Conservation (phyloP, 129 eudicot genomes). For the Chrysanthemum seticuspe region DNA sequence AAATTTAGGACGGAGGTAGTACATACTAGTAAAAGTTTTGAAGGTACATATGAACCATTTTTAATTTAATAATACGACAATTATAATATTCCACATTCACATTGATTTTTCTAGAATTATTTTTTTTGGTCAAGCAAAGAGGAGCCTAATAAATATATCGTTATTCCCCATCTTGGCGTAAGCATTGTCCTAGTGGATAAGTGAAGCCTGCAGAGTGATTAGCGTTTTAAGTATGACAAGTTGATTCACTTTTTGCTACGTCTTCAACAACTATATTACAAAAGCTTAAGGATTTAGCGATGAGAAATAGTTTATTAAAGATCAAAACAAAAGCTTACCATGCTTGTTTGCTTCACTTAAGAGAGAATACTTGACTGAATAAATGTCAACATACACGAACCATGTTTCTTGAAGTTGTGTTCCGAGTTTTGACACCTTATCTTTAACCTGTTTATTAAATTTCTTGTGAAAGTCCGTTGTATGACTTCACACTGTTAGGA, state of each 20-base stretch:
- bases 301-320: not conserved
- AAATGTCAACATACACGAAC: conserved; percentile 50
- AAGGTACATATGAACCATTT: no score
- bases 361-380: conserved; percentile 49
- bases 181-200: conserved; percentile 1
- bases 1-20: no score
- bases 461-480: conserved; percentile 51
- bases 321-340: conserved; percentile 33
- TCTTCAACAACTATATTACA: not conserved
- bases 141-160: not conserved
- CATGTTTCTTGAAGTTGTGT: conserved; percentile 36
- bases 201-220: conserved; percentile 3
- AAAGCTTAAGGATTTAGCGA: no score
- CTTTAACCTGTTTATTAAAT: conserved; percentile 57
- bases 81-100: no score
- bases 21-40: no score
- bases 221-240: not conserved
- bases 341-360: conserved; percentile 42
- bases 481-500: conserved; percentile 56
- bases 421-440: conserved; percentile 40
- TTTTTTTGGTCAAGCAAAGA: no score
- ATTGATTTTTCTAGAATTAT: no score
- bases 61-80: no score
- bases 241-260: no score
- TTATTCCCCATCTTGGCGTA: conserved; percentile 39